Conservation (phyloP, 805 yeast species). For the Saccharomycopsis oosterbeekiorum region DNA sequence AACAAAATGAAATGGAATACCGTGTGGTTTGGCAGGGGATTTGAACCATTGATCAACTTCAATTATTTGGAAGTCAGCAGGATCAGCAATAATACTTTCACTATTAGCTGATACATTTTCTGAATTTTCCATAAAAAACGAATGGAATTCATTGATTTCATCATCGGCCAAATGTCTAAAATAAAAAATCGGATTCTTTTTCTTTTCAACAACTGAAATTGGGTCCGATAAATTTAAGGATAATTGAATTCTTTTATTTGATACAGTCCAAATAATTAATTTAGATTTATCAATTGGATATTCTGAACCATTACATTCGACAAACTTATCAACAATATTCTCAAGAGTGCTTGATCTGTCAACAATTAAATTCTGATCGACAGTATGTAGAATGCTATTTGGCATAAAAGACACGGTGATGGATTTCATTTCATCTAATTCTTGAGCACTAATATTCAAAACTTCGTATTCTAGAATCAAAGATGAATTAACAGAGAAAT, state of each 20-base stretch:
- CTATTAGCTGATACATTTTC: conserved; percentile 21
- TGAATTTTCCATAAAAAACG: background rate
- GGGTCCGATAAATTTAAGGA: background rate
- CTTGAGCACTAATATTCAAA: conserved; percentile 61
- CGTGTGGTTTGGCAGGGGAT: conserved; percentile 56
- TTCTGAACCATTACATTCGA: conserved; percentile 22
- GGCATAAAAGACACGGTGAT: conserved; percentile 65
- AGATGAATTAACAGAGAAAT: conserved; percentile 11
- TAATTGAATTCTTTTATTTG: background rate
- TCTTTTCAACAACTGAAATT: background rate
- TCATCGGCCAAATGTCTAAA: background rate
- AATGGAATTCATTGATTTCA: background rate
- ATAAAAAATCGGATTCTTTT: background rate
- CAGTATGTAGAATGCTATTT: conserved; percentile 61
- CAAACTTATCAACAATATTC: conserved; percentile 46
- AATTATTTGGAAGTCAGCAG: conserved; percentile 28
- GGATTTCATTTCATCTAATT: conserved; percentile 65
- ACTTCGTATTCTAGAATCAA: conserved; percentile 64
- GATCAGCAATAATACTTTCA: conserved; percentile 34
- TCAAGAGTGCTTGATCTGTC: conserved; percentile 48
- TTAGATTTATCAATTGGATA: conserved; percentile 20
- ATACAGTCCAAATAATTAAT: background rate
- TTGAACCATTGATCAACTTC: conserved; percentile 73
- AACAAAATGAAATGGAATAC: conserved; percentile 78
- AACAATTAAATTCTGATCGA: conserved; percentile 58